Evolutionary conservation across 148 eudicot genomes (phyloP).

Genomic region (Dianthus caryophyllus): DNA sequence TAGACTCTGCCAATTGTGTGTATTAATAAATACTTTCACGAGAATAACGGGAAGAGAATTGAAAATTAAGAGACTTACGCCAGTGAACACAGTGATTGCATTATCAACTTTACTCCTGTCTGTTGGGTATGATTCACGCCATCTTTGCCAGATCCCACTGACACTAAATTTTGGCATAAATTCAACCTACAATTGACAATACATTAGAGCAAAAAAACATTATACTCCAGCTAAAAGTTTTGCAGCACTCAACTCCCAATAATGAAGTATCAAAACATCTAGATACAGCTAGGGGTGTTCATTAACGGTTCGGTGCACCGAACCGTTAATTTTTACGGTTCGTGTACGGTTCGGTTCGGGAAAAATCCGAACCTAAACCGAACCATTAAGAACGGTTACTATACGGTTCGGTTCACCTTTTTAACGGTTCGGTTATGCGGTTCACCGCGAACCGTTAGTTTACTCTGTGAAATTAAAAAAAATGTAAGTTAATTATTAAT

Average conservation of each 20-base stretch:
- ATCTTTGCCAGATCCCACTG: conserved; percentile 98
- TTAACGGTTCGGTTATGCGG: no score
- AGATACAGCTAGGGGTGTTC: no score
- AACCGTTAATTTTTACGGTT: no score
- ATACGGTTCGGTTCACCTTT: no score
- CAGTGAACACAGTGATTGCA: conserved; percentile 88
- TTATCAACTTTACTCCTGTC: conserved; percentile 52
- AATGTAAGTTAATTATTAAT: no score
- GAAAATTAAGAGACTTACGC: conserved; percentile 47
- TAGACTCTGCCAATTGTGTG: not conserved
- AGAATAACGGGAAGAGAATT: not conserved
- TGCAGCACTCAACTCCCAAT: not conserved
- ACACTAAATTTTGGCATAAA: conserved; percentile 98
- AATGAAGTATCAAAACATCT: not conserved
- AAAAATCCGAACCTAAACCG: no score
- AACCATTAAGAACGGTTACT: no score
- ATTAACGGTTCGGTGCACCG: no score
- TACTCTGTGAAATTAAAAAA: no score
- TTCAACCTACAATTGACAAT: conserved; percentile 60
- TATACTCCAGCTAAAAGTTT: not conserved
- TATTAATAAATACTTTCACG: not conserved
- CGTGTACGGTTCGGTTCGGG: no score
- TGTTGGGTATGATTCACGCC: conserved; percentile 86
- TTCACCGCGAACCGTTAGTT: no score
- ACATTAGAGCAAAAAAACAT: conserved; percentile 1